phyloP scores from a whole-genome alignment of 208 protist species.

The Trypanosoma avium region DNA sequence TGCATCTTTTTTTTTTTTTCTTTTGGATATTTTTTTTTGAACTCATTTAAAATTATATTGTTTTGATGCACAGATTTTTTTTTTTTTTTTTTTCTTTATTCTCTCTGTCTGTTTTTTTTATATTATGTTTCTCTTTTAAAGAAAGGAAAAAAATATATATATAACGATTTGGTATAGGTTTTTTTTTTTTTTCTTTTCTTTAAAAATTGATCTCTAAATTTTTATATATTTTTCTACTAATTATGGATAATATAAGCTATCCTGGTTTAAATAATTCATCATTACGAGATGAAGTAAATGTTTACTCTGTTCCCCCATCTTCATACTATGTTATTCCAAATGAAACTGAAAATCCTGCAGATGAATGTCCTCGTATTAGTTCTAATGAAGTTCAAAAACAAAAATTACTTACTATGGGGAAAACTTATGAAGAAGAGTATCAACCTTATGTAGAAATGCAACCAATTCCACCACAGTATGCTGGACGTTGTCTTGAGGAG shows the following conservation, averaged over 20 bases:
- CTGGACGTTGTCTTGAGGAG: slow-evolving; percentile 8
- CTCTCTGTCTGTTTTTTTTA: too few relatives aligned
- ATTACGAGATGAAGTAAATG: neutral
- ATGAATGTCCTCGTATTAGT: neutral
- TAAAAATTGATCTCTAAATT: neutral
- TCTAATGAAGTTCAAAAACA: neutral
- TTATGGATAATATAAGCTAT: neutral
- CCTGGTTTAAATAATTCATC: neutral
- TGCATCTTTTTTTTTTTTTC: neutral
- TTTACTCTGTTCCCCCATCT: slow-evolving; percentile 15
- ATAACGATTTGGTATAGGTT: too few relatives aligned
- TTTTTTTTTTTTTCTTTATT: too few relatives aligned
- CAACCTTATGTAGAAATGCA: neutral
- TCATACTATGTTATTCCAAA: slow-evolving; percentile 20
- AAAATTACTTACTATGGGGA: too few relatives aligned
- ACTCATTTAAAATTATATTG: too few relatives aligned
- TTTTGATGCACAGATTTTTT: too few relatives aligned
- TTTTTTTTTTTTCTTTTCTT: neutral
- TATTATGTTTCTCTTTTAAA: too few relatives aligned
- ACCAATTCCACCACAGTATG: neutral
- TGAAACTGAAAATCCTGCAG: neutral
- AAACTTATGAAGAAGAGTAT: neutral
- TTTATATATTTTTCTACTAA: neutral
- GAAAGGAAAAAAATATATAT: too few relatives aligned
- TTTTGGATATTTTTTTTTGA: too few relatives aligned